Percentiles rank a stretch among this genome's conserved stretches.
Evolutionary conservation across 495 filamentous ascomycete genomes (phyloP).

Genomic region (Melanomma pulvis-pyrius): DNA sequence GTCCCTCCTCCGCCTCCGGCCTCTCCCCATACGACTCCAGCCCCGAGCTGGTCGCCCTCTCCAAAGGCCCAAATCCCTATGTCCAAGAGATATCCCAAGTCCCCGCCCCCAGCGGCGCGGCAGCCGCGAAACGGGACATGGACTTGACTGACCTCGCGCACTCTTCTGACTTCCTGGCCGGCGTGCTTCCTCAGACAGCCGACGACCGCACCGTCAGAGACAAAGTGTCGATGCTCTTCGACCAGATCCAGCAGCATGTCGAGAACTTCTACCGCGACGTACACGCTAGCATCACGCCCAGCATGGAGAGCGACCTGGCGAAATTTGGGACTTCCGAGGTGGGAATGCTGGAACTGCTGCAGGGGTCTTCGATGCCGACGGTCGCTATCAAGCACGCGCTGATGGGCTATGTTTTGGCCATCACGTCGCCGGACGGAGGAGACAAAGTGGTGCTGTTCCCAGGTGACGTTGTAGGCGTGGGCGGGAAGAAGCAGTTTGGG

Average conservation of each 20-base stretch:
- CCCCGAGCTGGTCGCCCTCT: constrained; percentile 9
- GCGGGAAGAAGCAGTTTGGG: neutral
- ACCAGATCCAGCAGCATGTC: constrained; percentile 16
- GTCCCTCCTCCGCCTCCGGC: neutral
- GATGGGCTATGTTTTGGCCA: constrained; percentile 17
- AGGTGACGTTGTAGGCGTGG: constrained; percentile 15
- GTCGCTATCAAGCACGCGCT: constrained; percentile 27
- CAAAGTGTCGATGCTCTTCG: constrained; percentile 12
- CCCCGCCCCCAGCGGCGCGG: neutral
- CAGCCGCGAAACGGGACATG: neutral
- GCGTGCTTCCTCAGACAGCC: constrained; percentile 10
- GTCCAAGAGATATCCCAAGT: constrained; percentile 17
- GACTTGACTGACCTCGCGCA: constrained; percentile 5
- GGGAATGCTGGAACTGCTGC: constrained; percentile 15
- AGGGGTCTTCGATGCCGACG: constrained; percentile 16
- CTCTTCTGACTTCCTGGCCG: constrained; percentile 12
- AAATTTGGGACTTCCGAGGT: constrained; percentile 7
- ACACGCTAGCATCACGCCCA: constrained; percentile 25
- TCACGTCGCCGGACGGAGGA: constrained; percentile 7
- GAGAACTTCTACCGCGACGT: constrained; percentile 27
- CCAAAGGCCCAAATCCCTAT: constrained; percentile 2
- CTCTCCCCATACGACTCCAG: constrained; percentile 5
- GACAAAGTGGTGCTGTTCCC: constrained; percentile 17
- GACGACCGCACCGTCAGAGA: constrained; percentile 7
- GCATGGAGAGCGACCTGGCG: constrained; percentile 14